Percentiles rank a stretch among this genome's conserved stretches.
Conservation (phyloP, 495 filamentous ascomycete species). For the Aspergillus egyptiacus region DNA sequence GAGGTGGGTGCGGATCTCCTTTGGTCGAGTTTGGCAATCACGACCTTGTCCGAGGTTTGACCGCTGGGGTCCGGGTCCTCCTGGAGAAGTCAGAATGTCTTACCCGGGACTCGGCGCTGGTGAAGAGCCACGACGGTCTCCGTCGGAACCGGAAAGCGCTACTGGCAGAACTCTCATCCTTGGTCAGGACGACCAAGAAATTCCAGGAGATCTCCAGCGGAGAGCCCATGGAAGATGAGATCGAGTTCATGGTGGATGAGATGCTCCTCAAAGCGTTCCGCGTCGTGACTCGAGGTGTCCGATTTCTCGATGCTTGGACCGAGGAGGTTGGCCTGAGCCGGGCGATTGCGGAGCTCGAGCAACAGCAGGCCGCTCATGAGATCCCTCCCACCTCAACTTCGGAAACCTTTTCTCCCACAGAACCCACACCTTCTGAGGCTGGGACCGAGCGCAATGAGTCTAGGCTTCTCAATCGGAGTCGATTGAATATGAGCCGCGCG, state of each 20-base stretch:
- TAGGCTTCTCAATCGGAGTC: constrained; percentile 33
- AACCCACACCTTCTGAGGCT: constrained; percentile 16
- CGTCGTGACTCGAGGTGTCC: constrained; percentile 83
- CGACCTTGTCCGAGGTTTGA: constrained; percentile 85
- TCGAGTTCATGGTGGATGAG: constrained; percentile 79
- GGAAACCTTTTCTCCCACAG: constrained; percentile 38
- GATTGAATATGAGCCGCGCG: constrained; percentile 33
- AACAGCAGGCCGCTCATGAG: constrained; percentile 27
- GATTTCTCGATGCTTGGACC: constrained; percentile 86
- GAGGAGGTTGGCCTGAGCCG: constrained; percentile 62
- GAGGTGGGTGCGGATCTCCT: constrained; percentile 57
- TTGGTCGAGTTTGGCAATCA: constrained; percentile 74
- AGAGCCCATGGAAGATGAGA: constrained; percentile 47
- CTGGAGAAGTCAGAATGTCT: constrained; percentile 88
- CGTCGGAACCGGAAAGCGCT: constrained; percentile 78
- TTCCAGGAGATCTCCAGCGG: constrained; percentile 60
- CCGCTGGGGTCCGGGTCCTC: constrained; percentile 85
- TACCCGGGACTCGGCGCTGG: constrained; percentile 67
- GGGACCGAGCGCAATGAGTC: constrained; percentile 31
- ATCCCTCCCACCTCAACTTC: constrained; percentile 69
- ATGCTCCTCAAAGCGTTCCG: constrained; percentile 91
- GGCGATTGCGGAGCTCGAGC: constrained; percentile 56
- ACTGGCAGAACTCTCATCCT: constrained; percentile 77
- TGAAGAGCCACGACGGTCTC: constrained; percentile 69
- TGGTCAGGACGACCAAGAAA: constrained; percentile 81